Percentiles rank a stretch among this genome's conserved stretches.
phyloP scores from a whole-genome alignment of 257 asterid species.

The Solanum microdontum region DNA sequence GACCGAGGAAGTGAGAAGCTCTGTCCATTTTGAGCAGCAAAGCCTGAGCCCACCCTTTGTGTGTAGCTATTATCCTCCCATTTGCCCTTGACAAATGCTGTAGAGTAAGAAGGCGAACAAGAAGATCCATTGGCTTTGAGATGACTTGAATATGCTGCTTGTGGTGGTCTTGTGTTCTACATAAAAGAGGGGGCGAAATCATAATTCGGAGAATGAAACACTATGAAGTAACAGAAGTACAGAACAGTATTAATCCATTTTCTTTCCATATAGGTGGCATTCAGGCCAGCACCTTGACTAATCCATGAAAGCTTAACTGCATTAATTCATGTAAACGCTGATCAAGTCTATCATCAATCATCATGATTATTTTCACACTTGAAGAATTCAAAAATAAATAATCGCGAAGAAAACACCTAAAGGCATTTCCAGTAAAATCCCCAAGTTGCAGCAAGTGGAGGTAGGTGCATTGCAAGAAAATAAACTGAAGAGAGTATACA shows the following conservation, averaged over 20 bases:
- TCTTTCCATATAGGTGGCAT: neutral
- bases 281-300: neutral
- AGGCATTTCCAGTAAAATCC: neutral
- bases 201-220: neutral
- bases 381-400: neutral
- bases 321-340: neutral
- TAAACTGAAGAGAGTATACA: neutral
- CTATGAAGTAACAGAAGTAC: neutral
- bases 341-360: neutral
- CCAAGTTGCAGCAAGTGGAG: neutral
- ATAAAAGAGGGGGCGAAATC: neutral
- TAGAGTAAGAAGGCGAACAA: conserved; percentile 1
- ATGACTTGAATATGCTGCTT: conserved; percentile 5
- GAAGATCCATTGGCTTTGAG: conserved; percentile 5
- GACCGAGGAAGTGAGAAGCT: conserved; percentile 25
- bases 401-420: neutral
- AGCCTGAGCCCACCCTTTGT: neutral
- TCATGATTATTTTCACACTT: neutral
- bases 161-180: conserved; percentile 11
- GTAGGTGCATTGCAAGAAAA: neutral
- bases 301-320: neutral
- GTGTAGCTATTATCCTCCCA: conserved; percentile 5
- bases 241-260: neutral
- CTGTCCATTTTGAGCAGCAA: conserved; percentile 4
- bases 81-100: conserved; percentile 3